A percentile compares a stretch with the other conserved stretches of the same genome.
phyloP scores from a whole-genome alignment of 1,139 yeast genomes.

The Candida tropicalis region DNA sequence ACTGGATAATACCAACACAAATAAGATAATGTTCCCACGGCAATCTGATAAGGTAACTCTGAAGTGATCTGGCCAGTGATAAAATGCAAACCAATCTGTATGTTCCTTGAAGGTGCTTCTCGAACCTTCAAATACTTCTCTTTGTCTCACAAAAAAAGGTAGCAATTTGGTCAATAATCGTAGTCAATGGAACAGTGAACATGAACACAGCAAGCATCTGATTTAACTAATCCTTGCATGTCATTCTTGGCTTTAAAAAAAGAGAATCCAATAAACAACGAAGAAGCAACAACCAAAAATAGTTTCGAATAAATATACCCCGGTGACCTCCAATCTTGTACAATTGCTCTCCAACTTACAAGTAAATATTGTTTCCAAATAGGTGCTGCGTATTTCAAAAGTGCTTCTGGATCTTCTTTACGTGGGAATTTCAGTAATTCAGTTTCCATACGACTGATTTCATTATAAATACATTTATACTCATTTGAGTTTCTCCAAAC shows the following conservation, averaged over 20 bases:
- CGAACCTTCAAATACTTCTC: slow-evolving; percentile 41
- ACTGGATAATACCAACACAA: slow-evolving; percentile 84
- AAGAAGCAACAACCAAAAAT: slow-evolving; percentile 38
- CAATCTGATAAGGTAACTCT: slow-evolving; percentile 76
- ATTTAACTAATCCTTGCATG: slow-evolving; percentile 46
- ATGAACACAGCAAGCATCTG: slow-evolving; percentile 60
- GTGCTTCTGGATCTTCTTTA: slow-evolving; percentile 25
- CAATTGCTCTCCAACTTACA: slow-evolving; percentile 29
- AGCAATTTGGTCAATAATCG: slow-evolving; percentile 58
- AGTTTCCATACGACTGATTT: slow-evolving; percentile 32
- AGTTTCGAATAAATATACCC: slow-evolving; percentile 43
- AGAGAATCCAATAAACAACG: slow-evolving; percentile 51
- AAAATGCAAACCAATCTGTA: slow-evolving; percentile 34
- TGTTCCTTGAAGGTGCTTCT: slow-evolving; percentile 36
- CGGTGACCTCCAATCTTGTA: slow-evolving; percentile 49
- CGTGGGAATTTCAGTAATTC: slow-evolving; percentile 31
- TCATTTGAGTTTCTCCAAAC: slow-evolving; percentile 37
- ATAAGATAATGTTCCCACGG: slow-evolving; percentile 66
- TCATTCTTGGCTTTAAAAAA: slow-evolving; percentile 37
- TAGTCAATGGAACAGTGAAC: slow-evolving; percentile 47
- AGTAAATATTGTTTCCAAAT: slow-evolving; percentile 27
- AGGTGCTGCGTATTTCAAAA: slow-evolving; percentile 30
- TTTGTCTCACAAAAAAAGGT: slow-evolving; percentile 33
- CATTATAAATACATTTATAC: slow-evolving; percentile 24
- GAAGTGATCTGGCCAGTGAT: slow-evolving; percentile 66